Evolutionary conservation across 2,329 filamentous ascomycete genomes (phyloP).

Genomic region (Dactylellina haptotyla): DNA sequence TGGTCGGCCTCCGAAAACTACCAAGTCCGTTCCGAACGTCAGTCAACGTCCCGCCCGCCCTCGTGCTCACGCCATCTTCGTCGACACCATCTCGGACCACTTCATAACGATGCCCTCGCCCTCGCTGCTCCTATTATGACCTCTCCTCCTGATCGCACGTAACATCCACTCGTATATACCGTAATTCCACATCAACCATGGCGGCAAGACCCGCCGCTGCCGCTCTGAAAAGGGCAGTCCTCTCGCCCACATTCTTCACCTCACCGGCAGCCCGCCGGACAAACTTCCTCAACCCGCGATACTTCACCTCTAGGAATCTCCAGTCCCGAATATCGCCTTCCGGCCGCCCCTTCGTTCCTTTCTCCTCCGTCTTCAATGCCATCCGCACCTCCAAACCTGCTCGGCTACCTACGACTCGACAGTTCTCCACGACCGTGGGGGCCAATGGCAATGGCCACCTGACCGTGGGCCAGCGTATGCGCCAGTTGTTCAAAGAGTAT

Average conservation of each 20-base stretch:
- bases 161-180: neutral
- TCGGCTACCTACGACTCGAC: slow-evolving; percentile 11
- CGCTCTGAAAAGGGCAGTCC: slow-evolving; percentile 22
- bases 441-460: slow-evolving; percentile 29
- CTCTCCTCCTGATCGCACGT: slow-evolving; percentile 14
- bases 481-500: slow-evolving; percentile 88
- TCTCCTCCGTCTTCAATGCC: slow-evolving; percentile 34
- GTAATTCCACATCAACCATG: slow-evolving; percentile 18
- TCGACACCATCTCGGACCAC: slow-evolving; percentile 1
- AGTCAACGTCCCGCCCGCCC: slow-evolving; percentile 7
- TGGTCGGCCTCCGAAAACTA: neutral
- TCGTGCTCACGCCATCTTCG: slow-evolving; percentile 38
- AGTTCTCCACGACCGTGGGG: slow-evolving; percentile 19
- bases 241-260: slow-evolving; percentile 47
- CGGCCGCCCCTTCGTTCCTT: slow-evolving; percentile 13
- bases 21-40: slow-evolving; percentile 29
- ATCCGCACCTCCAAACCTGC: slow-evolving; percentile 22
- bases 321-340: slow-evolving; percentile 1
- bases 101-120: slow-evolving; percentile 6
- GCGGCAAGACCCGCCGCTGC: slow-evolving; percentile 37
- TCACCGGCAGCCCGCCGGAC: slow-evolving; percentile 41
- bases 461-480: slow-evolving; percentile 75
- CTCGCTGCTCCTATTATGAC: slow-evolving; percentile 23
- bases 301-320: slow-evolving; percentile 41
- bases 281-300: slow-evolving; percentile 45